Evolutionary conservation across 768 basidiomycete genomes (phyloP).

Genomic region (Sporobolomyces roseus): DNA sequence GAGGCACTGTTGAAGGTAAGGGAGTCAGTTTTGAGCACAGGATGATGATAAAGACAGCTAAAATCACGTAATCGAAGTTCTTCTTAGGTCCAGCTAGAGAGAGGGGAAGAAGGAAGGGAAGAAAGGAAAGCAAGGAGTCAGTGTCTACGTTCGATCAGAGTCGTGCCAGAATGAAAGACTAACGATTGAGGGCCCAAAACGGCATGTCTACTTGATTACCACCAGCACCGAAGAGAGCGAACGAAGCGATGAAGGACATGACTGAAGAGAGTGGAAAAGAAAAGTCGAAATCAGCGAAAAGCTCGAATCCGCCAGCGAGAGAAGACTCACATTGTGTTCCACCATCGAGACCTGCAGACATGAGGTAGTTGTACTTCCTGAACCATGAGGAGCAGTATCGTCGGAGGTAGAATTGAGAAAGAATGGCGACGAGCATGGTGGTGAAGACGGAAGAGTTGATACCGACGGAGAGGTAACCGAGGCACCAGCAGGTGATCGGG

Average conservation of each 20-base stretch:
- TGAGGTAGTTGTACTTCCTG: conserved; percentile 47
- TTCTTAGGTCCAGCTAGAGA: too few species aligned
- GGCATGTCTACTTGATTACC: conserved; percentile 32
- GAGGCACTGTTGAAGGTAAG: too few species aligned
- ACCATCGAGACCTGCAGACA: conserved; percentile 64
- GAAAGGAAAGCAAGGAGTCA: too few species aligned
- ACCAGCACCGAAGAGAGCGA: conserved; percentile 59
- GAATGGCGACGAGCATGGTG: conserved; percentile 56
- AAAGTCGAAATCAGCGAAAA: conserved; percentile 30
- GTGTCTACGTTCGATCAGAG: too few species aligned
- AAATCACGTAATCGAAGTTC: too few species aligned
- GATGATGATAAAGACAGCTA: too few species aligned
- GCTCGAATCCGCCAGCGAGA: conserved; percentile 8
- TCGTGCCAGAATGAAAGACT: too few species aligned
- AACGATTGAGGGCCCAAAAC: conserved; percentile 49
- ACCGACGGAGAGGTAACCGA: conserved; percentile 57
- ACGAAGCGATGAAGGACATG: conserved; percentile 57
- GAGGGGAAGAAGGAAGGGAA: too few species aligned
- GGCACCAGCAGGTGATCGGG: conserved; percentile 49
- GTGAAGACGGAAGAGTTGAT: conserved; percentile 59
- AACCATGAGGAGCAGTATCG: conserved; percentile 64
- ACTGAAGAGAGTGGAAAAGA: conserved; percentile 21
- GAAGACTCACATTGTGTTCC: conserved; percentile 52
- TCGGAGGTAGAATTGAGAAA: conserved; percentile 58
- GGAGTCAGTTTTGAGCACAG: too few species aligned